phyloP scores from a whole-genome alignment of 192 early-diverging fungal species.

The Podila clonocystis region DNA sequence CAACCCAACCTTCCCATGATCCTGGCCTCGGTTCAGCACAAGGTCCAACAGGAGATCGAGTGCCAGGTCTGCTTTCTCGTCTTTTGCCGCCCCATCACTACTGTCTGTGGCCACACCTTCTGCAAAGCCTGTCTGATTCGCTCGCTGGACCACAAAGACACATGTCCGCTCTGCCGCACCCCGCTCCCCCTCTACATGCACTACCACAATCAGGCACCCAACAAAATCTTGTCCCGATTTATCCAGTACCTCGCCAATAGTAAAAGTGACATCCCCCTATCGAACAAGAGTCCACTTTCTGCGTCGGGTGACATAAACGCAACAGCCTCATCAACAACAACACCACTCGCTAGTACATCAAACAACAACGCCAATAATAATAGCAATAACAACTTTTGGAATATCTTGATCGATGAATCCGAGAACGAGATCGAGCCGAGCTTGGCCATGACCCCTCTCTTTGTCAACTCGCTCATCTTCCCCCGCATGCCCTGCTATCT shows the following conservation, averaged over 20 bases:
- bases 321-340: too few species aligned
- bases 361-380: not conserved
- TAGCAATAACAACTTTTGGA: not conserved
- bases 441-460: conserved; percentile 61
- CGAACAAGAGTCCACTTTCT: not conserved
- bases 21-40: conserved; percentile 28
- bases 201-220: conserved; percentile 51
- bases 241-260: conserved; percentile 17
- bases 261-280: not conserved
- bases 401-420: not conserved
- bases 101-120: conserved; percentile 74
- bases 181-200: conserved; percentile 40
- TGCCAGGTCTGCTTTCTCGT: conserved; percentile 68
- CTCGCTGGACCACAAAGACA: conserved; percentile 60
- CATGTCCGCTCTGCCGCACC: conserved; percentile 59
- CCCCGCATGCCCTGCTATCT: conserved; percentile 68
- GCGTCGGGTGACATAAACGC: conserved; percentile 1
- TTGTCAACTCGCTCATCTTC: conserved; percentile 65
- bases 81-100: conserved; percentile 67
- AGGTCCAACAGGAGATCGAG: conserved; percentile 61
- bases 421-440: conserved; percentile 46
- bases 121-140: conserved; percentile 69
- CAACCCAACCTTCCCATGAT: conserved; percentile 18
- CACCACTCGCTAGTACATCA: not conserved
- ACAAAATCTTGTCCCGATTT: conserved; percentile 33